Evolutionary conservation across 192 early-diverging fungal genomes (phyloP).

Genomic region (Linnemannia exigua): DNA sequence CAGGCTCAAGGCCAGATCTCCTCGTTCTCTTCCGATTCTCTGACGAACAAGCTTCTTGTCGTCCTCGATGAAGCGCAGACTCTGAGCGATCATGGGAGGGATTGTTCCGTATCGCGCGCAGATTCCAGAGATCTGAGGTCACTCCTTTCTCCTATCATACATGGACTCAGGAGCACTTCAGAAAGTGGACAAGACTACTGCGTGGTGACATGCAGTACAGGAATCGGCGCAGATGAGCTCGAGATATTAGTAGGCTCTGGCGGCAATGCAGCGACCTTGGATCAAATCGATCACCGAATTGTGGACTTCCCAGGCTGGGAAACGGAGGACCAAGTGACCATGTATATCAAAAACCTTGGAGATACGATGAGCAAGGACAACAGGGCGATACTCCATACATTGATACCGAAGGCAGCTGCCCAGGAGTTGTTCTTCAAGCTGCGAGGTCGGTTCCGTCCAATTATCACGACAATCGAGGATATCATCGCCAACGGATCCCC

Average conservation of each 20-base stretch:
- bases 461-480: constrained; percentile 46
- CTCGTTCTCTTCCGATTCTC: not conserved
- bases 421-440: constrained; percentile 54
- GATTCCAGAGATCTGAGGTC: constrained; percentile 40
- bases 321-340: constrained; percentile 38
- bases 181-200: constrained; percentile 18
- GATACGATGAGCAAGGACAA: constrained; percentile 43
- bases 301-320: no score
- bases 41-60: constrained; percentile 29
- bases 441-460: constrained; percentile 34
- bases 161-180: constrained; percentile 41
- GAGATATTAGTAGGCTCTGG: no score
- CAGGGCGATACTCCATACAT: constrained; percentile 18
- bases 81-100: constrained; percentile 39
- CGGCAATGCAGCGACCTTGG: no score
- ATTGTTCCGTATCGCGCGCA: constrained; percentile 35
- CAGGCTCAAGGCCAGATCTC: not conserved
- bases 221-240: constrained; percentile 38
- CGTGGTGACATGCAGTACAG: constrained; percentile 44
- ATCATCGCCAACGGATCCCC: constrained; percentile 45
- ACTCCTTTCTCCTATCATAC: constrained; percentile 41
- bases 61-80: constrained; percentile 50
- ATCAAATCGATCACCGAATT: no score
- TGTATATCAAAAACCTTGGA: constrained; percentile 45
- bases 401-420: constrained; percentile 44